Conservation (phyloP, 73 alveolate genomes). For the Durusdinium trenchii region DNA sequence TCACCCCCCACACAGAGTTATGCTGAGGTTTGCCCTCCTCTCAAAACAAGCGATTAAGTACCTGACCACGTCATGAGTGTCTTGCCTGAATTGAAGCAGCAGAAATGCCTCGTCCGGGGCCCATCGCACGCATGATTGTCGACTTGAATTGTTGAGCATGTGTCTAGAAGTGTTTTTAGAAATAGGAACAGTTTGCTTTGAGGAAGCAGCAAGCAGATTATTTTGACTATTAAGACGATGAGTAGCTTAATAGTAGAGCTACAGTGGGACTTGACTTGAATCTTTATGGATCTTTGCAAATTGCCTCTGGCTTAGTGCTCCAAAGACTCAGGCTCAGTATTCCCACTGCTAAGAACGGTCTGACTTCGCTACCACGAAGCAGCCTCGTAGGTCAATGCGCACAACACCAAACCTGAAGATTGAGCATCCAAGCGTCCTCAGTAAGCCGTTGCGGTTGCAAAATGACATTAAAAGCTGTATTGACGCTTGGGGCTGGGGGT, state of each 20-base stretch:
- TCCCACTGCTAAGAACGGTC: background rate
- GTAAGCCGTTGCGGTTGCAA: no score
- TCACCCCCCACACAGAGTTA: background rate
- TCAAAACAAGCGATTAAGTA: background rate
- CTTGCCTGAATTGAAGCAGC: conserved; percentile 79
- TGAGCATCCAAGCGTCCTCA: conserved; percentile 87
- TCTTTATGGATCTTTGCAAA: no score
- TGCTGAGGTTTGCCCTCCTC: no score
- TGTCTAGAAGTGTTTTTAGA: no score
- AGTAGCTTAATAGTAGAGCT: no score
- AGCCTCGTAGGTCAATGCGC: conserved; percentile 76
- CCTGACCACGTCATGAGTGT: conserved; percentile 47
- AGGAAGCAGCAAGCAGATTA: background rate
- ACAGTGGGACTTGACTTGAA: no score
- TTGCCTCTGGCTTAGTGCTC: no score
- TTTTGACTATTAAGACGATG: background rate
- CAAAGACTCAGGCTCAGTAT: background rate
- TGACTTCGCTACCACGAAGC: background rate
- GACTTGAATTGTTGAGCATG: no score
- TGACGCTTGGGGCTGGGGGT: no score
- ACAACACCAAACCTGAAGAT: conserved; percentile 74
- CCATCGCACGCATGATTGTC: no score
- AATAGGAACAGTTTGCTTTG: no score
- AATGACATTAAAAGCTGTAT: no score
- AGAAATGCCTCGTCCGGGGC: conserved; percentile 61